These are phyloP conservation scores for Penicillium coprophilum DNA, from an alignment of 495 filamentous ascomycete species.

Conservation along the genomic window DNA sequence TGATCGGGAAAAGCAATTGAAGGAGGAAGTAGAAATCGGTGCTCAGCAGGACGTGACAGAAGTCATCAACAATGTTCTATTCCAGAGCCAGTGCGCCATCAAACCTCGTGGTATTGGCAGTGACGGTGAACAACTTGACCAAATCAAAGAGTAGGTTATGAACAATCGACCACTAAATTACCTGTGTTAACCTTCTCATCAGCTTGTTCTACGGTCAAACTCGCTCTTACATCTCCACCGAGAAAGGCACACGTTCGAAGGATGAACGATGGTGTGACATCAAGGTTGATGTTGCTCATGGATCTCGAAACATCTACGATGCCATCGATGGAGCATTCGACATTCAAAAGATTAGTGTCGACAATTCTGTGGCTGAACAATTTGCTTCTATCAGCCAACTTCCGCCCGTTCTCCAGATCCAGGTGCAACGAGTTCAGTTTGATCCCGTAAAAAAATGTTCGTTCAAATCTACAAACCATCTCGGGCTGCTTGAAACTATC, in stretches of 20 bases:
- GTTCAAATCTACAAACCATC: constrained; percentile 75
- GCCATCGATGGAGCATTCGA: constrained; percentile 85
- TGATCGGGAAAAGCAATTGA: constrained; percentile 41
- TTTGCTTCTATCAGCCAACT: constrained; percentile 73
- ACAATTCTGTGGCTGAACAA: constrained; percentile 59
- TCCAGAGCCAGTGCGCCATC: constrained; percentile 86
- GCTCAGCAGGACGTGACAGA: constrained; percentile 91
- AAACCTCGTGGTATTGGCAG: constrained; percentile 58
- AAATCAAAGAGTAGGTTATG: constrained; percentile 60
- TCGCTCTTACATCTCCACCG: constrained; percentile 53
- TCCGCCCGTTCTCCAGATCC: constrained; percentile 84
- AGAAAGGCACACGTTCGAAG: constrained; percentile 45
- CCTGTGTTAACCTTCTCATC: constrained; percentile 23
- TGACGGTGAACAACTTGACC: constrained; percentile 75
- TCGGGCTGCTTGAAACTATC: constrained; percentile 71
- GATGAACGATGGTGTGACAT: constrained; percentile 62
- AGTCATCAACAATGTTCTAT: constrained; percentile 87
- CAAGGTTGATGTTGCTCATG: constrained; percentile 61
- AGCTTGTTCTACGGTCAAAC: constrained; percentile 61
- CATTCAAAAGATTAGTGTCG: constrained; percentile 67
- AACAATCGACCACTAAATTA: not conserved
- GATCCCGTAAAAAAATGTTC: constrained; percentile 57
- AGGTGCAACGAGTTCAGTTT: constrained; percentile 77
- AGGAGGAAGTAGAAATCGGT: constrained; percentile 60
- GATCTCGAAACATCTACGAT: constrained; percentile 69